Conservation (phyloP, 1,139 yeast species). For the Scheffersomyces illinoinensis region DNA sequence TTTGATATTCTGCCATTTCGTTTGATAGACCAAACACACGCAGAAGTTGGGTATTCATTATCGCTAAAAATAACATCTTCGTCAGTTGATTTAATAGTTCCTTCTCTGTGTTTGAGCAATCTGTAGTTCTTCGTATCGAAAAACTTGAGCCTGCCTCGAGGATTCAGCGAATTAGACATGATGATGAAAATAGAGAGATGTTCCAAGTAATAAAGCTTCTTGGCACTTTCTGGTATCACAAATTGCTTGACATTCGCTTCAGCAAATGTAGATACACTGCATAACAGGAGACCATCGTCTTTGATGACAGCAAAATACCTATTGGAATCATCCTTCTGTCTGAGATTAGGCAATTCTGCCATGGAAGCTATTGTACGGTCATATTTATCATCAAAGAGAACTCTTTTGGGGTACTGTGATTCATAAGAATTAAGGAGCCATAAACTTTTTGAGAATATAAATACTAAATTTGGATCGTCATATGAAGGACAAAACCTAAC, state of each 20-base stretch:
- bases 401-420: constrained; percentile 36
- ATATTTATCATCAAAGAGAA: constrained; percentile 40
- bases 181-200: constrained; percentile 33
- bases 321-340: constrained; percentile 3
- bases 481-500: constrained; percentile 10
- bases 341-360: constrained; percentile 5
- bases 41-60: constrained; percentile 38
- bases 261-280: constrained; percentile 28
- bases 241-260: constrained; percentile 33
- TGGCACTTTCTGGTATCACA: constrained; percentile 38
- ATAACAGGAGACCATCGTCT: constrained; percentile 51
- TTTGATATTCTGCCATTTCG: constrained; percentile 36
- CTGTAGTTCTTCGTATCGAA: constrained; percentile 34
- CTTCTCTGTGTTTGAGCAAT: constrained; percentile 8
- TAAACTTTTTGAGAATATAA: constrained; percentile 34
- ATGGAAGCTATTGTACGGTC: constrained; percentile 21
- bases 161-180: constrained; percentile 32
- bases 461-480: constrained; percentile 19
- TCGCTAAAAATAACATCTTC: constrained; percentile 25
- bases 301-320: constrained; percentile 38
- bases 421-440: constrained; percentile 44
- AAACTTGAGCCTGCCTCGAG: constrained; percentile 26
- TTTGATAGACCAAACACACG: constrained; percentile 36
- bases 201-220: constrained; percentile 16
- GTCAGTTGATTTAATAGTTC: constrained; percentile 19